Percentiles rank a stretch among this genome's conserved stretches.
Evolutionary conservation across 2,329 filamentous ascomycete genomes (phyloP).

Genomic region (Trichoderma simmonsii): DNA sequence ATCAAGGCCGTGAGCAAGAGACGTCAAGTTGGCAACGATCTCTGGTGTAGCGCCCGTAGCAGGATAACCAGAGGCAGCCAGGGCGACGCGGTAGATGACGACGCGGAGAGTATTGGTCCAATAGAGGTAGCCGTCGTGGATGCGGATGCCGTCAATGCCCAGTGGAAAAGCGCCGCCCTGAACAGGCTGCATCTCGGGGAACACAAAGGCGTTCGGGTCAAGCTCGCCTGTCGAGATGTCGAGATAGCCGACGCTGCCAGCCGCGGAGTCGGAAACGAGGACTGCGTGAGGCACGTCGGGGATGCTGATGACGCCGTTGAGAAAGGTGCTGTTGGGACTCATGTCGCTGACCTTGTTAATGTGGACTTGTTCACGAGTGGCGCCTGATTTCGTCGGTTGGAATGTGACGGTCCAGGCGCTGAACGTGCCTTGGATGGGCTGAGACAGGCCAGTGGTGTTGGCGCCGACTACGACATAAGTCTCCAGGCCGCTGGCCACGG

Average conservation of each 20-base stretch:
- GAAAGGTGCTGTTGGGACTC: background rate
- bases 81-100: background rate
- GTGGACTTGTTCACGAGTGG: background rate
- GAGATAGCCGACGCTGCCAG: background rate
- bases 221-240: background rate
- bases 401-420: background rate
- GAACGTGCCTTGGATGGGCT: background rate
- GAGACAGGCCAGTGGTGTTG: background rate
- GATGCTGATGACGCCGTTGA: background rate
- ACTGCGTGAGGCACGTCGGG: background rate
- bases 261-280: background rate
- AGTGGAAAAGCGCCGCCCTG: background rate
- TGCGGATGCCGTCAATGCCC: background rate
- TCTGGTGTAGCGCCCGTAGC: background rate
- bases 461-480: background rate
- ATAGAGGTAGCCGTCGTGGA: background rate
- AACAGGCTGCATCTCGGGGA: background rate
- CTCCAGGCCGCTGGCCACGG: background rate
- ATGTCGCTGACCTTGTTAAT: background rate
- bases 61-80: background rate
- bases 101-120: background rate
- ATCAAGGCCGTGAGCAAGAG: background rate
- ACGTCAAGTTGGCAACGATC: background rate
- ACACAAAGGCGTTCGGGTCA: background rate
- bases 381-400: background rate